Evolutionary conservation across 2,329 filamentous ascomycete species (phyloP).

Genomic region (Ilyonectria destructans): DNA sequence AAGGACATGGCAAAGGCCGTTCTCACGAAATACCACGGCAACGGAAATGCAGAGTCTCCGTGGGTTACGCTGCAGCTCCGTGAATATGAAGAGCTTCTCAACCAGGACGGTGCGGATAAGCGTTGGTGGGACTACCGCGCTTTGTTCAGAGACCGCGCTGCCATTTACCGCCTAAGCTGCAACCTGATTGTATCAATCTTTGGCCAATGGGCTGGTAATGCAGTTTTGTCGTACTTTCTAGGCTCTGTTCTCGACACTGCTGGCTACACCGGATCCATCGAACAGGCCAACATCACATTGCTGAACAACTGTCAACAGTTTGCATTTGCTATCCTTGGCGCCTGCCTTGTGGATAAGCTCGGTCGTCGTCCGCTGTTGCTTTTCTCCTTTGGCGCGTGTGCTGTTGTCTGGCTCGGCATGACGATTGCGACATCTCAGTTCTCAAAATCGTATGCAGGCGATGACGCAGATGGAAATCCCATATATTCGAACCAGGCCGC

Average conservation of each 20-base stretch:
- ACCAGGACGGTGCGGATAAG: conserved; percentile 62
- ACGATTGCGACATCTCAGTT: conserved; percentile 62
- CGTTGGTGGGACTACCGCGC: conserved; percentile 65
- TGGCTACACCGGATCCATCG: conserved; percentile 58
- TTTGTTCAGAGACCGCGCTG: conserved; percentile 59
- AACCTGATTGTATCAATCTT: conserved; percentile 59
- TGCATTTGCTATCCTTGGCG: conserved; percentile 65
- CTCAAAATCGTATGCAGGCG: conserved; percentile 50
- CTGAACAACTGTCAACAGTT: conserved; percentile 68
- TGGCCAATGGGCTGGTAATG: conserved; percentile 64
- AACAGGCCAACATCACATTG: conserved; percentile 66
- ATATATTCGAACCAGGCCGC: conserved; percentile 55
- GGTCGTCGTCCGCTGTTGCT: conserved; percentile 69
- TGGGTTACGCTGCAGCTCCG: conserved; percentile 63
- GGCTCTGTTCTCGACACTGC: conserved; percentile 65
- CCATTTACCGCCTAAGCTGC: conserved; percentile 59
- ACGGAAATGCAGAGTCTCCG: conserved; percentile 60
- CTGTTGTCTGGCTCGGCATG: conserved; percentile 67
- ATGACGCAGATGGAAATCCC: conserved; percentile 48
- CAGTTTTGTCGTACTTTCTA: conserved; percentile 67
- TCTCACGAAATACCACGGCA: conserved; percentile 61
- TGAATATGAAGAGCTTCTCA: conserved; percentile 62
- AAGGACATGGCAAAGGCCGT: conserved; percentile 55
- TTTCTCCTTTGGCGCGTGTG: conserved; percentile 65
- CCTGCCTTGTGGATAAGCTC: conserved; percentile 65